Evolutionary conservation across 2,329 filamentous ascomycete genomes (phyloP).

Genomic region (Fusarium circinatum): DNA sequence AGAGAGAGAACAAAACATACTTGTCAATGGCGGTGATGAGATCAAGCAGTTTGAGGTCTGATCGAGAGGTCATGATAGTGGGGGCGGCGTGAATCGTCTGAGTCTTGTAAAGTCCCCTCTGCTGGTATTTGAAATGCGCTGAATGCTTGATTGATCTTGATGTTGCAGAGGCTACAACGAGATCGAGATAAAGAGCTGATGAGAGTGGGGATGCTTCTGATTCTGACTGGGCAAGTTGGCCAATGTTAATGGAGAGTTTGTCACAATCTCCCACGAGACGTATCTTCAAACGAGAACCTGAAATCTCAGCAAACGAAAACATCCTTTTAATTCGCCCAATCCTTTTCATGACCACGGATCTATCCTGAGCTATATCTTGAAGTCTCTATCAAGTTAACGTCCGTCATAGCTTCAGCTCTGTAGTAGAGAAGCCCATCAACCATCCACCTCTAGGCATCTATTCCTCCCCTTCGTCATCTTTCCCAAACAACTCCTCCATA

Average conservation of each 20-base stretch:
- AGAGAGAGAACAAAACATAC: slow-evolving; percentile 46
- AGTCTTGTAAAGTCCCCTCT: background rate
- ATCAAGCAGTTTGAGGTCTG: slow-evolving; percentile 47
- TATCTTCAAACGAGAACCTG: background rate
- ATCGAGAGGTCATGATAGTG: slow-evolving; percentile 20
- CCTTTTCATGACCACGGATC: background rate
- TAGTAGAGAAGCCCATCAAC: background rate
- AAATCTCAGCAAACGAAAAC: background rate
- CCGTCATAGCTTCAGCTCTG: background rate
- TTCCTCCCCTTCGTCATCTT: slow-evolving; percentile 26
- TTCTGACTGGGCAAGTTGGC: background rate
- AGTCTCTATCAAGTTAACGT: background rate
- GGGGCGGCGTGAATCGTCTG: background rate
- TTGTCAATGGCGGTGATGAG: slow-evolving; percentile 56
- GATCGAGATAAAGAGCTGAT: background rate
- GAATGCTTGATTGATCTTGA: background rate
- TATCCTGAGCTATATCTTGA: background rate
- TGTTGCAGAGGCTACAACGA: background rate
- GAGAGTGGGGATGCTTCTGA: slow-evolving; percentile 19
- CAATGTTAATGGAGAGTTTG: background rate
- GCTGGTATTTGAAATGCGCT: background rate
- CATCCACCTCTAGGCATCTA: background rate
- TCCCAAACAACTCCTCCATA: slow-evolving; percentile 44
- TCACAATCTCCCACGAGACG: background rate
- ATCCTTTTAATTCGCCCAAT: background rate